Conservation (phyloP, 306 rosid species). For the Psophocarpus tetragonolobus region DNA sequence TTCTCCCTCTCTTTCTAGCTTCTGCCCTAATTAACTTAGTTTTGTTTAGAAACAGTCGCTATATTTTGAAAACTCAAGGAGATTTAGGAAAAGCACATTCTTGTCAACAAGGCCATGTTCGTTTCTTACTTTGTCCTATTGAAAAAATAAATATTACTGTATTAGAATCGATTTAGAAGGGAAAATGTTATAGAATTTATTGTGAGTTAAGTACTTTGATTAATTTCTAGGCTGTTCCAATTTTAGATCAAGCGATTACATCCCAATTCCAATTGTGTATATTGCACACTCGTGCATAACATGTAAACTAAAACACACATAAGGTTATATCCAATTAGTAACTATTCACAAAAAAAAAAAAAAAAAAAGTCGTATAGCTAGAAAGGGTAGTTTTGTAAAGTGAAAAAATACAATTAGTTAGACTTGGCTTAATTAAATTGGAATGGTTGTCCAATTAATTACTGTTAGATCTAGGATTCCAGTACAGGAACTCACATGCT, state of each 20-base stretch:
- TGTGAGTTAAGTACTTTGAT: constrained; percentile 6
- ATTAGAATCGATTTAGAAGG: neutral
- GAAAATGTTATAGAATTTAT: constrained; percentile 22
- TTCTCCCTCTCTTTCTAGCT: constrained; percentile 12
- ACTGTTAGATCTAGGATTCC: constrained; percentile 73
- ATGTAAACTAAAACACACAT: neutral
- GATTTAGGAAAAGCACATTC: constrained; percentile 71
- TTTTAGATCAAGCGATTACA: neutral
- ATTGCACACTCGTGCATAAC: neutral
- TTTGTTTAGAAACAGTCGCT: constrained; percentile 28
- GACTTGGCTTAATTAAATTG: constrained; percentile 31
- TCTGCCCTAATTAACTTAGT: constrained; percentile 34
- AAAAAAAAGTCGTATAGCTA: too few relatives aligned
- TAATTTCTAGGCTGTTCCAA: neutral
- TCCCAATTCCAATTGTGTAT: neutral
- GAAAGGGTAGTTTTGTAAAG: constrained; percentile 31
- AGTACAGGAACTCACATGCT: constrained; percentile 71
- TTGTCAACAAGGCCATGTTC: constrained; percentile 73
- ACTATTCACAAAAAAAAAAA: too few relatives aligned
- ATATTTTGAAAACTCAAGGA: constrained; percentile 36
- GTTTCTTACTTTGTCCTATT: constrained; percentile 59
- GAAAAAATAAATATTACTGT: constrained; percentile 10
- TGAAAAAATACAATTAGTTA: constrained; percentile 19
- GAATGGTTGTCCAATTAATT: constrained; percentile 42
- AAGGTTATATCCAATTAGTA: neutral